phyloP scores from a whole-genome alignment of 1,284 basidiomycete species.

The Heliocybe sulcata region DNA sequence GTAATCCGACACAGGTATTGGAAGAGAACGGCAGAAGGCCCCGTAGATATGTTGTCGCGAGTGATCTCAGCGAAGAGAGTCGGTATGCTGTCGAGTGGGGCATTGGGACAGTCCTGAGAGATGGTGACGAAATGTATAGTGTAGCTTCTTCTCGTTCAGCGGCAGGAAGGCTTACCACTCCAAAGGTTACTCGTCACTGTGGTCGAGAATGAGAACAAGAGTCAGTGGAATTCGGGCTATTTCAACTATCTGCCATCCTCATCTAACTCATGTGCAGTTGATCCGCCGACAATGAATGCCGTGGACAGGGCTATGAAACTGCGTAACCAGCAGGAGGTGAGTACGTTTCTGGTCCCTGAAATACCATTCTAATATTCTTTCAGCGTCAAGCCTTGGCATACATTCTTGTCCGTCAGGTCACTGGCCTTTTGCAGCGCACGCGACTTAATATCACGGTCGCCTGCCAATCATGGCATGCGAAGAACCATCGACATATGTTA shows the following conservation, averaged over 20 bases:
- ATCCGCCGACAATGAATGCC: conserved; percentile 63
- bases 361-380: background rate
- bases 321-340: conserved; percentile 83
- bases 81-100: conserved; percentile 93
- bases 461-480: conserved; percentile 95
- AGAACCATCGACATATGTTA: conserved; percentile 91
- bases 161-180: conserved; percentile 7
- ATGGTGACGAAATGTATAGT: conserved; percentile 83
- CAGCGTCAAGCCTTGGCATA: conserved; percentile 86
- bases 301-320: conserved; percentile 73
- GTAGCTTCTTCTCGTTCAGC: background rate
- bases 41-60: conserved; percentile 83
- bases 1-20: conserved; percentile 57
- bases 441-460: conserved; percentile 79
- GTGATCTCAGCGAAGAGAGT: conserved; percentile 90
- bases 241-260: conserved; percentile 4
- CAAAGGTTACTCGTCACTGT: conserved; percentile 76
- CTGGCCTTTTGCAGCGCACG: conserved; percentile 85
- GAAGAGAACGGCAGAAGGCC: conserved; percentile 46
- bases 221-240: conserved; percentile 31
- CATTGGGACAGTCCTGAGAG: conserved; percentile 91
- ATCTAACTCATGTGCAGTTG: conserved; percentile 36
- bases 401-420: conserved; percentile 84
- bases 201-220: conserved; percentile 88
- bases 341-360: conserved; percentile 9